phyloP scores from a whole-genome alignment of 805 yeast genomes.

The Teunomyces atbi region DNA sequence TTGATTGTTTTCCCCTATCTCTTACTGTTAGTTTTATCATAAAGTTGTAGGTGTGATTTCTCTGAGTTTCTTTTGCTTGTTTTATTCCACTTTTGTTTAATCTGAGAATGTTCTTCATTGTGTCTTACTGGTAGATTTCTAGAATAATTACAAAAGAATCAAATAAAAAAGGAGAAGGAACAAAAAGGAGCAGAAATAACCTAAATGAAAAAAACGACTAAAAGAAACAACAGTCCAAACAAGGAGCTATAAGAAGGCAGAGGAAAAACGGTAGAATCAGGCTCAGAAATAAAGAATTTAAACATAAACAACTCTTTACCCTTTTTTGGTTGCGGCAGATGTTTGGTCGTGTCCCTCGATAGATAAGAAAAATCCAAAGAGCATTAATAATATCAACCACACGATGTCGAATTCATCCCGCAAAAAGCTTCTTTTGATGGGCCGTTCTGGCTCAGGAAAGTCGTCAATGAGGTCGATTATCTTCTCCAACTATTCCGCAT shows the following conservation, averaged over 20 bases:
- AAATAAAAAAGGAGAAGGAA: neutral
- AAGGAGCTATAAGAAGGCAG: too few species aligned
- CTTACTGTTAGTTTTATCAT: too few species aligned
- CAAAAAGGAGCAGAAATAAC: too few species aligned
- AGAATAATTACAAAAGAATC: neutral
- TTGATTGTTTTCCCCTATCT: too few species aligned
- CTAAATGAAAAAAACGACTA: too few species aligned
- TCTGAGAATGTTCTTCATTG: too few species aligned
- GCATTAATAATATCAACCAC: neutral
- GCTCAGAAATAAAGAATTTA: too few species aligned
- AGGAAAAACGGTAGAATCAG: too few species aligned
- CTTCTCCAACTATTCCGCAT: slow-evolving; percentile 93
- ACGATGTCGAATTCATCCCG: slow-evolving; percentile 32
- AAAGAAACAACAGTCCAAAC: neutral
- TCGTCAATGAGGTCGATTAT: slow-evolving; percentile 97
- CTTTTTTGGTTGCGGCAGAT: neutral
- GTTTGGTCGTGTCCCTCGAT: slow-evolving; percentile 2
- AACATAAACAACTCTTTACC: neutral
- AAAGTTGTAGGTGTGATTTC: too few species aligned
- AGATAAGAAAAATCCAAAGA: neutral
- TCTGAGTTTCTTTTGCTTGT: too few species aligned
- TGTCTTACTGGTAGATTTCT: too few species aligned
- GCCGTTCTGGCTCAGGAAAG: slow-evolving; percentile 96
- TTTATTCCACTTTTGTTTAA: too few species aligned
- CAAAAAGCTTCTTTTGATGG: slow-evolving; percentile 53